Percentiles rank a stretch among this genome's conserved stretches.
Conservation (phyloP, 2,329 filamentous ascomycete genomes). For the Xylariaceae sp. region DNA sequence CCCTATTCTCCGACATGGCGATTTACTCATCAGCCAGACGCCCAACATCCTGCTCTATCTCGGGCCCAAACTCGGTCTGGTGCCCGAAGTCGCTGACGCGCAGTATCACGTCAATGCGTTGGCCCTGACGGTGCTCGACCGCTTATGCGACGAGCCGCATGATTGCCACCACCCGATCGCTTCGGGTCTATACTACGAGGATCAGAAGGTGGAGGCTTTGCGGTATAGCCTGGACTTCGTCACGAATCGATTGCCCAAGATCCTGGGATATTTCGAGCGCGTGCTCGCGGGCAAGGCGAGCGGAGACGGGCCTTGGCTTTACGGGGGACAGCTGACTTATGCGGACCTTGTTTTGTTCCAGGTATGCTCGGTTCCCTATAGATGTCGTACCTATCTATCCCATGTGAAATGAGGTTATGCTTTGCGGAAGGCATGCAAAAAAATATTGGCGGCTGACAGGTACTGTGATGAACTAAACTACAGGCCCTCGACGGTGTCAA, state of each 20-base stretch:
- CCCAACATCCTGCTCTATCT: slow-evolving; percentile 70
- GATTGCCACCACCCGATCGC: slow-evolving; percentile 71
- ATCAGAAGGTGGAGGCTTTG: slow-evolving; percentile 64
- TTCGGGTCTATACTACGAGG: slow-evolving; percentile 58
- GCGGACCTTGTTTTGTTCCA: slow-evolving; percentile 72
- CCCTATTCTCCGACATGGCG: slow-evolving; percentile 58
- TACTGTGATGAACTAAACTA: background rate
- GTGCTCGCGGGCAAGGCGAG: slow-evolving; percentile 54
- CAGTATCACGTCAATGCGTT: slow-evolving; percentile 58
- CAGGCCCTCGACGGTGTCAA: slow-evolving; percentile 52
- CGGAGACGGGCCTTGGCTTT: slow-evolving; percentile 57
- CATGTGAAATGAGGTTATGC: background rate
- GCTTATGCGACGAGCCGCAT: slow-evolving; percentile 64
- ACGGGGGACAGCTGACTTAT: slow-evolving; percentile 60
- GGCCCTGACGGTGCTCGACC: slow-evolving; percentile 64
- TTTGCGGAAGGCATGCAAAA: background rate
- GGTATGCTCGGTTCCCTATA: slow-evolving; percentile 34
- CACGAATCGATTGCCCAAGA: slow-evolving; percentile 62
- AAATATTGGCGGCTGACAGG: background rate
- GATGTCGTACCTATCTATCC: too few relatives aligned
- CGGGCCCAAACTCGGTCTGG: slow-evolving; percentile 53
- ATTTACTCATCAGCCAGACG: slow-evolving; percentile 61
- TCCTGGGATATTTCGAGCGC: slow-evolving; percentile 63
- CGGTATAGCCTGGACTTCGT: slow-evolving; percentile 53
- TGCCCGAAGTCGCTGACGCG: slow-evolving; percentile 39